Evolutionary conservation across 1,284 basidiomycete genomes (phyloP).

Genomic region (Ceratobasidium sp.): DNA sequence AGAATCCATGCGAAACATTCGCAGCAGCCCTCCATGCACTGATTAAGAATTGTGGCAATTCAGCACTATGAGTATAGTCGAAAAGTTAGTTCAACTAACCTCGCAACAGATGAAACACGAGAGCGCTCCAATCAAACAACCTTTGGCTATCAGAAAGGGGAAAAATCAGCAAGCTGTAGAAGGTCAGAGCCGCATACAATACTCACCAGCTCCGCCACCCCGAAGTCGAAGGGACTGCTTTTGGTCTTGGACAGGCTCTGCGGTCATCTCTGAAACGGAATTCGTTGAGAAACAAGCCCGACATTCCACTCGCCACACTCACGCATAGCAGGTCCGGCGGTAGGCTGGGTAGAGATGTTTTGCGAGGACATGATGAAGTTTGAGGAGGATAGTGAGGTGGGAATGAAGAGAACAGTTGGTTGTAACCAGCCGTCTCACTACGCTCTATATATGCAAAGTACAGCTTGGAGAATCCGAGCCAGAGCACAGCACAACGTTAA

Average conservation of each 20-base stretch:
- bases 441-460: slow-evolving; percentile 3
- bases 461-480: not conserved
- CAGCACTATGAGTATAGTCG: not conserved
- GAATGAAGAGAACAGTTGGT: not conserved
- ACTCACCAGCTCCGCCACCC: slow-evolving; percentile 35
- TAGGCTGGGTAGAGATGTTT: slow-evolving; percentile 26
- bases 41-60: not conserved
- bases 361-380: slow-evolving; percentile 6
- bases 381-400: not conserved
- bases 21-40: slow-evolving; percentile 51
- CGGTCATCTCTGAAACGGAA: slow-evolving; percentile 9
- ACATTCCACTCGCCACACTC: not conserved
- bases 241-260: slow-evolving; percentile 29
- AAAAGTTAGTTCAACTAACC: not conserved
- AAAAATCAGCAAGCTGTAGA: not conserved
- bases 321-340: slow-evolving; percentile 30
- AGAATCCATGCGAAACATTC: slow-evolving; percentile 55
- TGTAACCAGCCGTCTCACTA: not conserved
- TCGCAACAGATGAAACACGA: slow-evolving; percentile 39
- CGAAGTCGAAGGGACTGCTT: slow-evolving; percentile 27
- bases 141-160: slow-evolving; percentile 16
- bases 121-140: slow-evolving; percentile 36
- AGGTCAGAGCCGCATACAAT: not conserved
- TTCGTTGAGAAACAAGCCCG: not conserved
- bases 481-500: not conserved